Evolutionary conservation across 2,329 filamentous ascomycete genomes (phyloP), one percentile per base, ranked within the genome.

Genomic region (Bipolaris cookei): DNA sequence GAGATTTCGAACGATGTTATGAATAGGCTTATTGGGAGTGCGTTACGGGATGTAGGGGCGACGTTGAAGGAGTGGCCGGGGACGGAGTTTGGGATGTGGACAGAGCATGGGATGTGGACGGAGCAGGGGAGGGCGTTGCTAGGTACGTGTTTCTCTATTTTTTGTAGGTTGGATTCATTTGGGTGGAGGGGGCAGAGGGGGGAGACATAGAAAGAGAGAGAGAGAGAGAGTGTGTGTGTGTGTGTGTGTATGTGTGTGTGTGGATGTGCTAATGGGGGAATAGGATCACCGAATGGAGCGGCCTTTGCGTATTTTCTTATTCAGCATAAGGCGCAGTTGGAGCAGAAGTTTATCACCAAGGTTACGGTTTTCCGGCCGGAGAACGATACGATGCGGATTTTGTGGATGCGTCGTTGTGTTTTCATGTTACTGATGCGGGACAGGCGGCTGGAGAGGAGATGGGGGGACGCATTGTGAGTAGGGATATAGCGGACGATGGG

Each of bases 301-400:
- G 56, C 56, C 0, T 68, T 70, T 49, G 67, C 64, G 3, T 70
- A 64, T 37, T 67, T 68, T 5, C 46, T 70, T 1, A 55, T 68
- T 28, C 61, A 63, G 46, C 63, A 64, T 35, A 69, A 70, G 42
- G 48, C 39, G 0, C 49, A 65, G 35, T 45, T 70, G 1, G 67
- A 66, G 0, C 39, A 42, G 2, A 69, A 67, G 56, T 62, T 45
- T 6, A 61, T 69, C 3, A 47, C 50, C 0, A 62, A 58, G 28
- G 44, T 66, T 6, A 64, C 60, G 5, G 44, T 65, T 0, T 61
- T 68, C 20, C 49, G 52, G 14, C 54, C 54, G 2, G 54, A 53
- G 16, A 59, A 45, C 3, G 59, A 62, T 2, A 62, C 11, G 61
- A 61, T 14, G 14, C 44, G 10, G 51, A 46, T 10, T 63, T 66